Evolutionary conservation across 2,329 filamentous ascomycete genomes (phyloP).

Genomic region (Talaromyces sp.): DNA sequence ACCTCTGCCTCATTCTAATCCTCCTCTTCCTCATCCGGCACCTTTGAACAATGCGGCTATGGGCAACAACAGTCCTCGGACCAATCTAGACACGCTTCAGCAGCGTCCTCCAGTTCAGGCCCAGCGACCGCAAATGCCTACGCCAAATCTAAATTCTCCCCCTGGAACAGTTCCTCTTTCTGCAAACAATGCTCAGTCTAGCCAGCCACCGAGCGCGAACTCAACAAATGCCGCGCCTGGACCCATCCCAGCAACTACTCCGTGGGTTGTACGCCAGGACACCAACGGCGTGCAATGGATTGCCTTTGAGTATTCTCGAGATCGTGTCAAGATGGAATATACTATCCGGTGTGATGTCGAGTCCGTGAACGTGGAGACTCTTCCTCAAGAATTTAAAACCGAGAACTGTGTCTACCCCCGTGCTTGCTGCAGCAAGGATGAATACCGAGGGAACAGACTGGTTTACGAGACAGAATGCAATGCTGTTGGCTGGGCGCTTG

Average conservation of each 20-base stretch:
- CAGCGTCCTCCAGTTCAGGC: constrained; percentile 22
- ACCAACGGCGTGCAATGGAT: constrained; percentile 98
- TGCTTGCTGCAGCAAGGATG: constrained; percentile 89
- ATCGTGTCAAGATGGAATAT: constrained; percentile 99
- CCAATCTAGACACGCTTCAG: constrained; percentile 42
- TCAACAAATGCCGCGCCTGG: constrained; percentile 81
- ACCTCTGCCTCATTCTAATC: constrained; percentile 19
- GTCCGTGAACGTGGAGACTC: constrained; percentile 83
- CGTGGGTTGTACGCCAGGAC: constrained; percentile 88
- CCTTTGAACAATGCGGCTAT: constrained; percentile 47
- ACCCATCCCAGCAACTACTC: constrained; percentile 93
- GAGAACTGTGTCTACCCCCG: constrained; percentile 98
- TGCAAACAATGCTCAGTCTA: constrained; percentile 25
- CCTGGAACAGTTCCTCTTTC: constrained; percentile 7
- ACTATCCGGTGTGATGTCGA: constrained; percentile 97
- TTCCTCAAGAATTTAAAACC: constrained; percentile 86
- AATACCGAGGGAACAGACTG: constrained; percentile 91
- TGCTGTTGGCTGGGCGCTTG: constrained; percentile 97
- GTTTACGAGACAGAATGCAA: constrained; percentile 99
- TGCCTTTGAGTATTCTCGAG: constrained; percentile 93
- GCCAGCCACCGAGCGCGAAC: constrained; percentile 58
- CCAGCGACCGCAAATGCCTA: constrained; percentile 7
- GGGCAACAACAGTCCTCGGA: constrained; percentile 58
- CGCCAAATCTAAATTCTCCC: constrained; percentile 5
- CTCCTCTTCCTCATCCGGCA: constrained; percentile 35